Percentiles rank a stretch among this genome's conserved stretches.
Evolutionary conservation across 2,329 filamentous ascomycete species (phyloP).

Genomic region (Parasarocladium wereldwijsianum): DNA sequence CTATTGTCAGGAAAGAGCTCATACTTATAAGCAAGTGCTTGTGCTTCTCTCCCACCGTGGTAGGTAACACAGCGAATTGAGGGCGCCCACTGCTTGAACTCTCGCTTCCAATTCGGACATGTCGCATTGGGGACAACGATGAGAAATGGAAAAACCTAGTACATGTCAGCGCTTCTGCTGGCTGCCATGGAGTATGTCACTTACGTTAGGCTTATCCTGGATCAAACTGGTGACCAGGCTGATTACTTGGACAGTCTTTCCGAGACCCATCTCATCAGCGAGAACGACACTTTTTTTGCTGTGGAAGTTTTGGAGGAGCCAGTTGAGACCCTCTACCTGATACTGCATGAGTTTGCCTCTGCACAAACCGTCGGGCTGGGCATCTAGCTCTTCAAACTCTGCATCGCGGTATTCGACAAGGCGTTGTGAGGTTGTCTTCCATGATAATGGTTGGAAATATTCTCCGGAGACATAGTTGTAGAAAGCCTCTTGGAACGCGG

Average conservation of each 20-base stretch:
- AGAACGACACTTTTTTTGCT: slow-evolving; percentile 72
- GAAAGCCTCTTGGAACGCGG: slow-evolving; percentile 71
- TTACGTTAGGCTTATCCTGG: slow-evolving; percentile 41
- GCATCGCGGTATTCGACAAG: slow-evolving; percentile 50
- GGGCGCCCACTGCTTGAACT: slow-evolving; percentile 89
- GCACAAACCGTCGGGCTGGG: slow-evolving; percentile 59
- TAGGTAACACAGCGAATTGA: slow-evolving; percentile 80
- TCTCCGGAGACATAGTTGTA: slow-evolving; percentile 71
- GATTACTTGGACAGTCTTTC: slow-evolving; percentile 92
- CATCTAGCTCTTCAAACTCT: slow-evolving; percentile 53
- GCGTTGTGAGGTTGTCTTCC: slow-evolving; percentile 37
- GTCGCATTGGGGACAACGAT: slow-evolving; percentile 91
- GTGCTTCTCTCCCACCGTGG: slow-evolving; percentile 62
- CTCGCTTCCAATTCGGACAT: slow-evolving; percentile 92
- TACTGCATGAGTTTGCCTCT: slow-evolving; percentile 85
- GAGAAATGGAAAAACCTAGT: slow-evolving; percentile 72
- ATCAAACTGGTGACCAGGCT: slow-evolving; percentile 63
- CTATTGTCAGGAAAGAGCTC: slow-evolving; percentile 64
- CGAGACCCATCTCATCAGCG: slow-evolving; percentile 95
- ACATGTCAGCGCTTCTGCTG: slow-evolving; percentile 8
- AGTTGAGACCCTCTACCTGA: slow-evolving; percentile 85
- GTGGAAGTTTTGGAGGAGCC: slow-evolving; percentile 86
- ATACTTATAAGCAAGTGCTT: slow-evolving; percentile 64
- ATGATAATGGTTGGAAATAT: slow-evolving; percentile 48
- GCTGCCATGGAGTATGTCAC: not conserved